A percentile compares a stretch with the other conserved stretches of the same genome.
phyloP scores from a whole-genome alignment of 2,329 filamentous ascomycete species.

The Chrysosporium queenslandicum region DNA sequence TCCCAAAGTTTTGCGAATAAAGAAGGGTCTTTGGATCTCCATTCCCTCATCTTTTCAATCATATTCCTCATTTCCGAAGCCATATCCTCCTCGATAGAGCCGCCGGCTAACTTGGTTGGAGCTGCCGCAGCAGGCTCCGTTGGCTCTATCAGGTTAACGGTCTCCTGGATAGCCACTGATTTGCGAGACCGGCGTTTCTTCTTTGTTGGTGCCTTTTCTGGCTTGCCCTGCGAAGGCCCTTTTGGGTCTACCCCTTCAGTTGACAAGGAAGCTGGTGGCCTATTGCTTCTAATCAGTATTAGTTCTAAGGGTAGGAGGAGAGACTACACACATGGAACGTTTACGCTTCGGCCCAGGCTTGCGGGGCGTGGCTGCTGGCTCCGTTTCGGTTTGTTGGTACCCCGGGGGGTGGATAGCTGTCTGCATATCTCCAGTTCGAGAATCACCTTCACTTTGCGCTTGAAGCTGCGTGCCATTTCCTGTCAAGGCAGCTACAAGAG shows the following conservation, averaged over 20 bases:
- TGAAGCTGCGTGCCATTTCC: neutral
- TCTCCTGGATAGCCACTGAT: neutral
- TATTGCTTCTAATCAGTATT: neutral
- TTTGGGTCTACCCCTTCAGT: neutral
- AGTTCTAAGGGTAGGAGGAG: neutral
- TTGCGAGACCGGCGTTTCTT: constrained; percentile 8
- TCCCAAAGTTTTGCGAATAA: constrained; percentile 50
- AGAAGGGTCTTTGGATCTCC: constrained; percentile 46
- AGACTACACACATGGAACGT: neutral
- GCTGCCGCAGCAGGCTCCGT: neutral
- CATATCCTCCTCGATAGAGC: constrained; percentile 27
- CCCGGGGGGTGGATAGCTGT: neutral
- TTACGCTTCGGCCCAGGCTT: constrained; percentile 9
- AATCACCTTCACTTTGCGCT: neutral
- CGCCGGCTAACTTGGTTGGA: neutral
- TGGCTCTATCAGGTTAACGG: neutral
- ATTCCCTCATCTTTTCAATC: constrained; percentile 50
- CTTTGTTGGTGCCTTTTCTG: neutral
- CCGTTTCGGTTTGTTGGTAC: neutral
- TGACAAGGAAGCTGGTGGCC: neutral
- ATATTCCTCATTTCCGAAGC: constrained; percentile 45
- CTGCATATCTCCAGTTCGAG: neutral
- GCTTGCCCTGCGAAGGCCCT: neutral
- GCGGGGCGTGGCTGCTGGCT: neutral
- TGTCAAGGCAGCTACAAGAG: neutral